Base-by-base conservation (phyloP, 495 filamentous ascomycete genomes). In the Podospora didyma region DNA sequence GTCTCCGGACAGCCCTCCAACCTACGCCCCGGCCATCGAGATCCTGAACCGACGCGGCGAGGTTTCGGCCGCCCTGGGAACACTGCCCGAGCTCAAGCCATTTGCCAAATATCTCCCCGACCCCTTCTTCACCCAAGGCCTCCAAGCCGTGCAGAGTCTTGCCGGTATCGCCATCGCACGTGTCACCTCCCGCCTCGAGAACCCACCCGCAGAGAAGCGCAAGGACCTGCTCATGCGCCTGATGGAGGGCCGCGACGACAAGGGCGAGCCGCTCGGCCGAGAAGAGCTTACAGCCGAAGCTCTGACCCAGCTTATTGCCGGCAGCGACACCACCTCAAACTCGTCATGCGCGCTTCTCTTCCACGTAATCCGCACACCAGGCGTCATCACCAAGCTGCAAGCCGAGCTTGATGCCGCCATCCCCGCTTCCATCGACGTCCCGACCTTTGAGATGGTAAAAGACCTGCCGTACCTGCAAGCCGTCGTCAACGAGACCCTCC, bases 291-390 rank as follows among this genome's bases (percentile, higher is more conserved):
- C 90, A 3, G 91, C 89, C 21, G 92, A 96, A 69, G 91, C 92
- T 0, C 73, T 95, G 20, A 96, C 91, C 1, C 92, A 96, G 70
- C 76, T 96, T 39, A 96, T 96, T 63, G 92, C 92, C 3, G 92
- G 92, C 23, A 89, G 85, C 46, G 92, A 96, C 68, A 96, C 92
- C 0, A 96, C 91, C 2, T 88, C 84, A 57, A 96, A 96, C 75
- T 91, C 91, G 3, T 85, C 86, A 46, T 96, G 92, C 69, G 90
- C 92, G 2, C 82, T 95, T 44, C 79, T 96, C 16, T 96, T 84
- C 76, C 86, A 89, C 78, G 83, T 78, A 23, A 72, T 86, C 37
- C 75, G 77, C 47, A 91, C 88, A 7, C 86, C 89, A 0, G 82
- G 85, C 20, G 89, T 95, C 2, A 66, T 94, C 7, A 59, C 72